Evolutionary conservation across 2,329 filamentous ascomycete species (phyloP).

Genomic region (Aspergillus sp.): DNA sequence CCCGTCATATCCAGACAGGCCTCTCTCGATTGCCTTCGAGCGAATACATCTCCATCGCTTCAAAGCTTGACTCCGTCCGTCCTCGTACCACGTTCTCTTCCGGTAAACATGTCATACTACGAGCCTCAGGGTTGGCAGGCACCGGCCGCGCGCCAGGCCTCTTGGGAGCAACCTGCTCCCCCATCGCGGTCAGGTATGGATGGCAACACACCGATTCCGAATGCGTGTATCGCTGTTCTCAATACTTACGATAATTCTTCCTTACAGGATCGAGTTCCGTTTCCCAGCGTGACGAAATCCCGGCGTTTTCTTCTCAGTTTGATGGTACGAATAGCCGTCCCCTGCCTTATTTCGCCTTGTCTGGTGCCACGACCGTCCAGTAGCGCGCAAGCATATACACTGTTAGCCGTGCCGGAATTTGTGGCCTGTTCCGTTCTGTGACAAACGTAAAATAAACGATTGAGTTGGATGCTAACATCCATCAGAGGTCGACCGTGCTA

Average conservation of each 20-base stretch:
- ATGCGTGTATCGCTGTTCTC: background rate
- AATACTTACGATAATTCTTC: constrained; percentile 1
- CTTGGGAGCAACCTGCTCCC: constrained; percentile 72
- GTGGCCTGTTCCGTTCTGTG: background rate
- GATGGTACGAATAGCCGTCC: constrained; percentile 65
- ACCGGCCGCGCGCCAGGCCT: constrained; percentile 60
- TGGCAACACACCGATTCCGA: background rate
- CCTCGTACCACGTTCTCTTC: constrained; percentile 13
- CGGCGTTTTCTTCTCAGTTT: constrained; percentile 82
- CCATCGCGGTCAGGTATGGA: constrained; percentile 70
- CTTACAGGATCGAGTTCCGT: constrained; percentile 70
- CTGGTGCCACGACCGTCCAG: background rate
- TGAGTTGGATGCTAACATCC: constrained; percentile 27
- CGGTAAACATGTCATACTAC: constrained; percentile 65
- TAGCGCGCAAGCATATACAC: background rate
- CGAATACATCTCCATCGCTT: constrained; percentile 28
- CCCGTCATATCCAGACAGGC: constrained; percentile 22
- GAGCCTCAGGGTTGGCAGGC: constrained; percentile 66
- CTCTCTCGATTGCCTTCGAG: constrained; percentile 26
- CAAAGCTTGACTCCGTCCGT: constrained; percentile 18
- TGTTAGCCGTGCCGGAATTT: background rate
- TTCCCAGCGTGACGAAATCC: constrained; percentile 70
- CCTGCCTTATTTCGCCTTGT: background rate
- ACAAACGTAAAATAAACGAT: background rate
- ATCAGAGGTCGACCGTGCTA: constrained; percentile 89